These are phyloP conservation scores for Prunus yedoensis DNA, from an alignment of 331 rosid genomes.

Conservation along the genomic window DNA sequence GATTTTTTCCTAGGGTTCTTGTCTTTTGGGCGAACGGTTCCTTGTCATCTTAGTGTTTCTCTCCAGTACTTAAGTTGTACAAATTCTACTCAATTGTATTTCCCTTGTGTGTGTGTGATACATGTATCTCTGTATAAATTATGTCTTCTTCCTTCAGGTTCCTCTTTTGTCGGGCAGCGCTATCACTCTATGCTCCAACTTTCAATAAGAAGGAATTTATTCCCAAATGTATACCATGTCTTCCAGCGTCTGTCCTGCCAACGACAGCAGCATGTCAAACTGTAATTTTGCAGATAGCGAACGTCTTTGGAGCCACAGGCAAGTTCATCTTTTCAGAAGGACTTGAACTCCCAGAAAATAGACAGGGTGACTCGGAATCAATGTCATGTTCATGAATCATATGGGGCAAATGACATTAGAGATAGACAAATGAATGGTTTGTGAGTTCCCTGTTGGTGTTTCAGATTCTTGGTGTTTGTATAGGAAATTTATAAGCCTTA, in stretches of 20 bases:
- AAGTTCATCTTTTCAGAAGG: conserved; percentile 56
- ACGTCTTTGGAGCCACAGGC: conserved; percentile 53
- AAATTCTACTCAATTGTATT: neutral
- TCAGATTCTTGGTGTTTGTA: neutral
- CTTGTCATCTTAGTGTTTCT: neutral
- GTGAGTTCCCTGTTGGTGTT: neutral
- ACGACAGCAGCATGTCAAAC: conserved; percentile 35
- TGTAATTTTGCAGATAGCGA: conserved; percentile 52
- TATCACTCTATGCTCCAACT: conserved; percentile 58
- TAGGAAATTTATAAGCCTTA: neutral
- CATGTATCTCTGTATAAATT: neutral
- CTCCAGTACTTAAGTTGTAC: neutral
- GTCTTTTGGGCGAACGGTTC: neutral
- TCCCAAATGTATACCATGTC: conserved; percentile 71
- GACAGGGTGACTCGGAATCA: conserved; percentile 15
- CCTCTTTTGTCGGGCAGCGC: conserved; percentile 69
- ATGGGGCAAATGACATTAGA: neutral
- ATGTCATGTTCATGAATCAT: conserved; percentile 24
- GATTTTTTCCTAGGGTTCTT: neutral
- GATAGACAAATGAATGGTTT: neutral
- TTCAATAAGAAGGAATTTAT: conserved; percentile 54
- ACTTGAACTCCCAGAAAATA: conserved; percentile 39
- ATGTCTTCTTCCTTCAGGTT: conserved; percentile 48
- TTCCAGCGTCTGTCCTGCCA: conserved; percentile 50
- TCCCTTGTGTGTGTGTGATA: neutral